Base-by-base conservation (phyloP, 305 asterid species). In the Fraxinus dipetala region DNA sequence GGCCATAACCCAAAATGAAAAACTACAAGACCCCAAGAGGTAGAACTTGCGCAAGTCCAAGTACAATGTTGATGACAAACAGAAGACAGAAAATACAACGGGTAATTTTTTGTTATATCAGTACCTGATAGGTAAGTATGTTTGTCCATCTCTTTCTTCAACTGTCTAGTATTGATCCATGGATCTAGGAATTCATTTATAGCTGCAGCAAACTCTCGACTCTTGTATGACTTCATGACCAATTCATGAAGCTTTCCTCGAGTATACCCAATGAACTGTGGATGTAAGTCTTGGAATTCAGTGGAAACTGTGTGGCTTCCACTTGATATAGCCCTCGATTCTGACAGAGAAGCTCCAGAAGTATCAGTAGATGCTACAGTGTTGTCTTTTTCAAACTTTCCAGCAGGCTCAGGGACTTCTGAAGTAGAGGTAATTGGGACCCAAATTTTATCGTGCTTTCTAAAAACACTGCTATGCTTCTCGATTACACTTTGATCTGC, bases 171-270 rank as follows among this genome's bases (percentile, higher is more conserved):
- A 91, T 86, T 93, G 83, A 96, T 91, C 99, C 99, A 96, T 65
- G 99, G 99, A 91, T 96, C 97, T 79, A 96, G 91, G 83, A 93
- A 95, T 91, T 96, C 98, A 88, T 96, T 96, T 85, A 96, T 95
- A 72, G 98, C 99, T 81, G 99, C 98, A 88, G 97, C 97, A 80
- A 96, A 92, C 90, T 96, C 99, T 84, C 99, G 90, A 84, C 98
- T 91, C 91, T 93, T 95, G 91, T 95, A 95, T 31, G 99, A 91
- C 85, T 95, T 96, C 99, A 96, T 96, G 73, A 96, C 96, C 87
- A 96, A 89, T 86, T 96, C 98, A 82, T 96, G 99, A 88, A 96
- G 97, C 89, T 92, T 96, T 83, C 97, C 99, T 73, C 95, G 94
- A 80, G 98, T 92, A 89, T 86, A 93, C 82, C 98, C 98, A 85